A percentile compares a stretch with the other conserved stretches of the same genome.
phyloP scores from a whole-genome alignment of 78 protist genomes.

The Dictyostelium capitatum region DNA sequence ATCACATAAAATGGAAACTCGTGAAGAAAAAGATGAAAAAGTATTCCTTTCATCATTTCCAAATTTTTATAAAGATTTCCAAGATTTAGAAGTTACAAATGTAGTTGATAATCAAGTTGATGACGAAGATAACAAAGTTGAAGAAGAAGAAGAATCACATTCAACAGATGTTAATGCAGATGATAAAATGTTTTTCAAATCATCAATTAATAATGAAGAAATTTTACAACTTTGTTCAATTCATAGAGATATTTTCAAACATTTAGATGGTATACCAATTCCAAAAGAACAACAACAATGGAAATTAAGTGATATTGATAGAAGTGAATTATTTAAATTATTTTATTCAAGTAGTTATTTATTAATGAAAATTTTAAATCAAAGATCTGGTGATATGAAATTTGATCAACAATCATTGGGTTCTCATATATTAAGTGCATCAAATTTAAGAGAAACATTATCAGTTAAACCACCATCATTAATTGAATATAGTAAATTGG shows the following conservation, averaged over 20 bases:
- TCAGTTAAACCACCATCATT: conserved; percentile 23
- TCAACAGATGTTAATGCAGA: background rate
- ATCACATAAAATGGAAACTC: conserved; percentile 67
- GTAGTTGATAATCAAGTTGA: conserved; percentile 34
- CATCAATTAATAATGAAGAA: conserved; percentile 60
- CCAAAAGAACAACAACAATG: conserved; percentile 24
- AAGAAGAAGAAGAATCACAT: background rate
- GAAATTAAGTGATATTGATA: conserved; percentile 23
- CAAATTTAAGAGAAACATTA: conserved; percentile 3
- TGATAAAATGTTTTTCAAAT: conserved; percentile 27
- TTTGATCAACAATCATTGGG: conserved; percentile 48
- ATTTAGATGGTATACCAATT: conserved; percentile 70
- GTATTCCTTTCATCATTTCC: conserved; percentile 79
- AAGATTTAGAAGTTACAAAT: conserved; percentile 58
- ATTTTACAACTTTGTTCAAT: conserved; percentile 49
- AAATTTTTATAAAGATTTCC: conserved; percentile 71
- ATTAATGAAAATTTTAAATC: conserved; percentile 40
- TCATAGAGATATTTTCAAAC: conserved; percentile 40
- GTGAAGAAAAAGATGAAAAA: conserved; percentile 78
- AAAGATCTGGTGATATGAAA: conserved; percentile 24
- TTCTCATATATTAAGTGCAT: conserved; percentile 41
- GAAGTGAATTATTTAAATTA: conserved; percentile 30
- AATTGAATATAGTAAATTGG: conserved; percentile 50
- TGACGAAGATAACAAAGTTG: background rate
- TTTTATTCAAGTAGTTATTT: conserved; percentile 34